These are phyloP conservation scores for Lactarius hengduanensis DNA, from an alignment of 768 basidiomycete genomes.

Conservation along the genomic window DNA sequence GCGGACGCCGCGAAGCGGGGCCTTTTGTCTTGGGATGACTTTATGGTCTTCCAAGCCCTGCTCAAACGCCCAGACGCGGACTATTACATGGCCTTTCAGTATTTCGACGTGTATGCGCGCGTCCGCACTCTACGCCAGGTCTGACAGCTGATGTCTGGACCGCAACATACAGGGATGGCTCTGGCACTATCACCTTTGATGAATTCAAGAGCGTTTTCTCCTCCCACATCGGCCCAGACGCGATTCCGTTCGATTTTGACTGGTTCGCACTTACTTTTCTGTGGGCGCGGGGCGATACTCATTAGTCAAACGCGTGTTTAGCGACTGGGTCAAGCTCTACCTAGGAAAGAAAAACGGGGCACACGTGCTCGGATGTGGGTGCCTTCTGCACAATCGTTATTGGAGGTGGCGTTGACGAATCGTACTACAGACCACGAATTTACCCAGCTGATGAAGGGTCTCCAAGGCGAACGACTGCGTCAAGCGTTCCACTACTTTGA, in stretches of 20 bases:
- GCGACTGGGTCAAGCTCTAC: slow-evolving; percentile 96
- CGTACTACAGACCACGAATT: slow-evolving; percentile 79
- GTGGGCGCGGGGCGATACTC: not conserved
- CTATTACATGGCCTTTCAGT: slow-evolving; percentile 95
- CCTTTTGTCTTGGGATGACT: slow-evolving; percentile 92
- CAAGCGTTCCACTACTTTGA: slow-evolving; percentile 96
- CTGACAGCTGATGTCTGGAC: not conserved
- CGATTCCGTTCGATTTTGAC: slow-evolving; percentile 94
- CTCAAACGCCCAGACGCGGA: slow-evolving; percentile 95
- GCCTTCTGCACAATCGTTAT: not conserved
- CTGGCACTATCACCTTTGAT: slow-evolving; percentile 90
- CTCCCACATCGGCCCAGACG: slow-evolving; percentile 70
- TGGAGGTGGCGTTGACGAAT: slow-evolving; percentile 25
- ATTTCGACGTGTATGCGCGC: slow-evolving; percentile 76
- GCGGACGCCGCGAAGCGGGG: slow-evolving; percentile 77
- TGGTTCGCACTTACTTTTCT: slow-evolving; percentile 49
- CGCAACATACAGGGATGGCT: slow-evolving; percentile 62
- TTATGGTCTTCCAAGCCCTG: slow-evolving; percentile 90
- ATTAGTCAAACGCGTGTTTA: slow-evolving; percentile 32
- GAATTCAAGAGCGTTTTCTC: slow-evolving; percentile 93
- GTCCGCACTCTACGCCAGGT: slow-evolving; percentile 9
- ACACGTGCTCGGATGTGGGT: slow-evolving; percentile 87
- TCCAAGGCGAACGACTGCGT: slow-evolving; percentile 95
- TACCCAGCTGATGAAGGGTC: slow-evolving; percentile 97
- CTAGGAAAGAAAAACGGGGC: slow-evolving; percentile 89